These are phyloP conservation scores for Amylocarpus encephaloides DNA, from an alignment of 2,329 filamentous ascomycete species.

Conservation along the genomic window DNA sequence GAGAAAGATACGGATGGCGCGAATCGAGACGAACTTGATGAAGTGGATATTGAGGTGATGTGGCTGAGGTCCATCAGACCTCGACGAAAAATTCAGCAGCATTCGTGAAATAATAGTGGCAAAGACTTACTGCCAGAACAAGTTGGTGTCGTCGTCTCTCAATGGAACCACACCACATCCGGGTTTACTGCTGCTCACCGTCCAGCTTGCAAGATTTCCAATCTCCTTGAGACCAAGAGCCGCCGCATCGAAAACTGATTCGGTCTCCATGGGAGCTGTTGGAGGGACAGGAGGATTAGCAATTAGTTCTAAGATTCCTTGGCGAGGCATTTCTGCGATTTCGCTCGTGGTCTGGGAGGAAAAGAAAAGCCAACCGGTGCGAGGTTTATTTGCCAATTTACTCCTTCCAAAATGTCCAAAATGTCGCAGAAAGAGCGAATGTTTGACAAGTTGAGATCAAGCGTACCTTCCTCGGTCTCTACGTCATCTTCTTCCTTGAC, in stretches of 20 bases:
- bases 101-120: neutral
- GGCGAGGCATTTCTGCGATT: neutral
- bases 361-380: neutral
- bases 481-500: conserved; percentile 35
- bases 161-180: conserved; percentile 73
- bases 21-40: conserved; percentile 73
- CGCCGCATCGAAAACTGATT: conserved; percentile 44
- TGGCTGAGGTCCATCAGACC: conserved; percentile 77
- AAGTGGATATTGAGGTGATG: conserved; percentile 81
- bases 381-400: neutral
- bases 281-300: conserved; percentile 6
- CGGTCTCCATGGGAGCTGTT: conserved; percentile 30
- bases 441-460: neutral
- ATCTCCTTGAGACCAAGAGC: conserved; percentile 66
- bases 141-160: conserved; percentile 62
- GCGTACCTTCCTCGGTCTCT: conserved; percentile 26
- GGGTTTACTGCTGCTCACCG: conserved; percentile 74
- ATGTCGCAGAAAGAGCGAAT: neutral
- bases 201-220: conserved; percentile 76
- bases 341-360: neutral
- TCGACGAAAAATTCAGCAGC: conserved; percentile 27
- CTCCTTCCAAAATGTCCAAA: neutral
- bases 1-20: conserved; percentile 73
- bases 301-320: neutral
- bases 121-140: conserved; percentile 68